Conservation (phyloP, 106 monocot species). For the Posidonia australis region DNA sequence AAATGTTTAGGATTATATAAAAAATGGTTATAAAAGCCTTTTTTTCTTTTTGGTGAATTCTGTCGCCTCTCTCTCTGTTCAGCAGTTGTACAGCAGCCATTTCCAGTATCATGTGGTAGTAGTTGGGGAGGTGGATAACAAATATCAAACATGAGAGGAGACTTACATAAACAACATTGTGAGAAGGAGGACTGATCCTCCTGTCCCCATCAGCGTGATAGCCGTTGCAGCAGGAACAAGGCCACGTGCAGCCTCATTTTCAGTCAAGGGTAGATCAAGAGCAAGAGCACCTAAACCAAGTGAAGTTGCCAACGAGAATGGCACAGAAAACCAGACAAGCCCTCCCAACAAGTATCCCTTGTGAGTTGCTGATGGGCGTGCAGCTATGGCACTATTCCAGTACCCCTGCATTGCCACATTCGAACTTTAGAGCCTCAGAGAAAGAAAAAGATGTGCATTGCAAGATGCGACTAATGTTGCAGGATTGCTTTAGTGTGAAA, state of each 20-base stretch:
- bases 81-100: no score
- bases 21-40: no score
- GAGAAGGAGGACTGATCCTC: slow-evolving; percentile 90
- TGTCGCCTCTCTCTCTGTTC: no score
- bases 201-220: slow-evolving; percentile 85
- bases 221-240: slow-evolving; percentile 97
- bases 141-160: no score
- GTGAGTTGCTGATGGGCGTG: slow-evolving; percentile 95
- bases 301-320: slow-evolving; percentile 90
- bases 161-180: slow-evolving; percentile 98
- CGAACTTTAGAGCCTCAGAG: no score
- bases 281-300: slow-evolving; percentile 92
- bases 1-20: no score
- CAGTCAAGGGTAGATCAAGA: slow-evolving; percentile 83
- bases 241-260: slow-evolving; percentile 61
- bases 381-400: slow-evolving; percentile 97
- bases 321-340: slow-evolving; percentile 96
- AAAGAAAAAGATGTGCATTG: no score
- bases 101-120: no score
- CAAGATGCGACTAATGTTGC: no score
- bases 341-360: slow-evolving; percentile 96
- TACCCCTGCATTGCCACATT: slow-evolving; percentile 52
- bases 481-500: no score
- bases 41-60: no score
- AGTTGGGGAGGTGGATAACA: no score